phyloP scores from a whole-genome alignment of 192 early-diverging fungal genomes.

The Geranomyces michiganensis region DNA sequence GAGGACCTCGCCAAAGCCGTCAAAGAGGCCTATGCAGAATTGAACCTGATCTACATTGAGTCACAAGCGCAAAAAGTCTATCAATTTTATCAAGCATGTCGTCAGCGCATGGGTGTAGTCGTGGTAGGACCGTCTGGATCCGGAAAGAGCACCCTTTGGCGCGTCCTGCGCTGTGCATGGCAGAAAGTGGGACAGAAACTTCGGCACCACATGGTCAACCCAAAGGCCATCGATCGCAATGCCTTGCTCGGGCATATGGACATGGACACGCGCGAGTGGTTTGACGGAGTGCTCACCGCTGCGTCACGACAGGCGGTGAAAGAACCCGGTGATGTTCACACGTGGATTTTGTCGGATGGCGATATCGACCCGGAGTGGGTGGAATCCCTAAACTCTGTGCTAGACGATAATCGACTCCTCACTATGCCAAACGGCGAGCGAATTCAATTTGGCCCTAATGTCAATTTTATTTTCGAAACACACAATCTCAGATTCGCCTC shows the following conservation, averaged over 20 bases:
- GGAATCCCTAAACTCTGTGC: constrained; percentile 62
- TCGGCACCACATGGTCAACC: constrained; percentile 50
- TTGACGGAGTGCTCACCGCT: constrained; percentile 58
- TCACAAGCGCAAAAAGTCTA: constrained; percentile 57
- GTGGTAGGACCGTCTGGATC: constrained; percentile 63
- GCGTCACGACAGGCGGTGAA: constrained; percentile 61
- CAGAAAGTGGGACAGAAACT: constrained; percentile 52
- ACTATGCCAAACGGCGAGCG: constrained; percentile 67
- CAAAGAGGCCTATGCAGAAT: constrained; percentile 49
- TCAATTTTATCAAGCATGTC: constrained; percentile 61
- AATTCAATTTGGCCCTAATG: constrained; percentile 65
- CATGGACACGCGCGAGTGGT: constrained; percentile 65
- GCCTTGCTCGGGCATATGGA: constrained; percentile 61
- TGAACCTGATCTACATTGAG: constrained; percentile 54
- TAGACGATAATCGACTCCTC: constrained; percentile 61
- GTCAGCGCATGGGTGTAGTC: constrained; percentile 64
- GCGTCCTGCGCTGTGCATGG: constrained; percentile 49
- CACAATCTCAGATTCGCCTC: constrained; percentile 65
- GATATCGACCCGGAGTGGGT: constrained; percentile 68
- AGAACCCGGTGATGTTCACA: constrained; percentile 49
- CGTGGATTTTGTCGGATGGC: constrained; percentile 66
- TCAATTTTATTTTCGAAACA: constrained; percentile 68
- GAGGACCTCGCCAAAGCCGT: constrained; percentile 44
- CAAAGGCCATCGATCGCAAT: constrained; percentile 59
- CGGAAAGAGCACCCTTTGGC: constrained; percentile 56